These are phyloP conservation scores for Globisporangium lucens DNA, from an alignment of 352 stramenopile genomes.

Conservation along the genomic window DNA sequence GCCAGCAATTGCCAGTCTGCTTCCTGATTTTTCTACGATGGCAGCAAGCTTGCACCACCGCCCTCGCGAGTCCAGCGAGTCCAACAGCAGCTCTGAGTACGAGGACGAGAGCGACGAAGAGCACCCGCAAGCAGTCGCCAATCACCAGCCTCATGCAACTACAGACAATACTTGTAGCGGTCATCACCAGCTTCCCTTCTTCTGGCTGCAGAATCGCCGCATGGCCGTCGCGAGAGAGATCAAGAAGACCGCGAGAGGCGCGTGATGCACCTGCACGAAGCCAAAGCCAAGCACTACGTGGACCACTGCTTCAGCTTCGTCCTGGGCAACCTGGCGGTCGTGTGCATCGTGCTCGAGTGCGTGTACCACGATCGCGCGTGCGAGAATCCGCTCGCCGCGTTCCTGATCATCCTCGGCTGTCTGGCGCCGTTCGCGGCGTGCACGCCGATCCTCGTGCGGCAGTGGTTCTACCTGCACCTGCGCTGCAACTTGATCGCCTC, in stretches of 20 bases:
- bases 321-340: constrained; percentile 33
- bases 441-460: constrained; percentile 29
- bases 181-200: neutral
- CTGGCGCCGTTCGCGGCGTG: constrained; percentile 30
- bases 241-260: constrained; percentile 7
- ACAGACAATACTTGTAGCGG: neutral
- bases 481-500: constrained; percentile 23
- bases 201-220: constrained; percentile 2
- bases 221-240: constrained; percentile 8
- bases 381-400: constrained; percentile 28
- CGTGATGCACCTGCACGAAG: constrained; percentile 14
- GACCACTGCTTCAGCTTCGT: constrained; percentile 38
- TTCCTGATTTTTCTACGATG: neutral
- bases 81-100: neutral
- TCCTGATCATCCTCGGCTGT: constrained; percentile 29
- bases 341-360: constrained; percentile 26
- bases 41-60: neutral
- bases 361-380: constrained; percentile 26
- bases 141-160: neutral
- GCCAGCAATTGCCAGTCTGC: too few species aligned
- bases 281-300: constrained; percentile 26
- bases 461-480: constrained; percentile 43
- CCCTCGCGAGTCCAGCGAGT: neutral
- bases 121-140: neutral
- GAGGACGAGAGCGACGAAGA: neutral